Conservation (phyloP, 257 asterid species). For the Ilex asprella region DNA sequence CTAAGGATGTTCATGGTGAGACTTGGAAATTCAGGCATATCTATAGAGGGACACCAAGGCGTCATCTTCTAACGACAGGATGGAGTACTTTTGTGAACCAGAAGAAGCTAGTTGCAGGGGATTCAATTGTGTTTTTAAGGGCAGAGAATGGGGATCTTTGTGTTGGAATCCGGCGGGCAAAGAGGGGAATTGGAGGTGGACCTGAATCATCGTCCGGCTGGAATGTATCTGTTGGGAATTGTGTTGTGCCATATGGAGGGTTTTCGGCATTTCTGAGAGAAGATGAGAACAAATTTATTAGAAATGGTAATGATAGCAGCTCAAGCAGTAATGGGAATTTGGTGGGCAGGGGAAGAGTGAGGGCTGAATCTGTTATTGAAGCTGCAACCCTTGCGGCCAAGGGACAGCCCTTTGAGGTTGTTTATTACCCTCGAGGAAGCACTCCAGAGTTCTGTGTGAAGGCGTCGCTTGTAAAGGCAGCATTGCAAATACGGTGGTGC, state of each 20-base stretch:
- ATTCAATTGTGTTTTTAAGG: conserved; percentile 80
- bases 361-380: conserved; percentile 61
- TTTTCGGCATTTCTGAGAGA: conserved; percentile 58
- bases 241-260: conserved; percentile 51
- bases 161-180: conserved; percentile 80
- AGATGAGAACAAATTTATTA: conserved; percentile 37
- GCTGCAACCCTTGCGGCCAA: conserved; percentile 69
- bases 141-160: conserved; percentile 82
- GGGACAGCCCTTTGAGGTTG: conserved; percentile 71
- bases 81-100: conserved; percentile 96
- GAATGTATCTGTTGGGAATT: conserved; percentile 47
- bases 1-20: conserved; percentile 89
- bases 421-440: conserved; percentile 86
- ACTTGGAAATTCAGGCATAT: conserved; percentile 93
- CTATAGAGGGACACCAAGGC: conserved; percentile 87
- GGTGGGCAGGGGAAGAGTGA: conserved; percentile 44
- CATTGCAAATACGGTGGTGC: conserved; percentile 72
- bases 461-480: conserved; percentile 59
- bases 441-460: conserved; percentile 91
- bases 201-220: conserved; percentile 52
- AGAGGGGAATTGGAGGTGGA: conserved; percentile 67
- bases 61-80: conserved; percentile 91
- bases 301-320: conserved; percentile 17
- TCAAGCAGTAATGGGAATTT: conserved; percentile 14
- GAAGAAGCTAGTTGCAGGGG: conserved; percentile 90